Conservation (phyloP, 176 grass and related monocot species). For the Rhynchospora pubera region DNA sequence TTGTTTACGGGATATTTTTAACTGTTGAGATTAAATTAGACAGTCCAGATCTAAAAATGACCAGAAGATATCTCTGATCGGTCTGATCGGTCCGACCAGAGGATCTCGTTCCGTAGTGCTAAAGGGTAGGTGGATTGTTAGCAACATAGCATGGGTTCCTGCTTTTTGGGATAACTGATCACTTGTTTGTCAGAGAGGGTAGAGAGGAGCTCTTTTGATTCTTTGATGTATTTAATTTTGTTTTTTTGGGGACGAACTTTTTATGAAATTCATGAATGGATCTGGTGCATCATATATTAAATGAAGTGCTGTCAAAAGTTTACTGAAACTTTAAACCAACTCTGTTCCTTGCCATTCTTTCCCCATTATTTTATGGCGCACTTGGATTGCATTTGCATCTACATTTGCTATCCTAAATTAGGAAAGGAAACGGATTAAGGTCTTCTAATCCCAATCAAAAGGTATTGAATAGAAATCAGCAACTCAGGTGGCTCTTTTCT, state of each 20-base stretch:
- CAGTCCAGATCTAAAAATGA: no score
- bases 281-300: background rate
- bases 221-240: background rate
- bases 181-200: background rate
- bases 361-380: background rate
- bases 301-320: background rate
- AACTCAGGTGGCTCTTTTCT: background rate
- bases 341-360: background rate
- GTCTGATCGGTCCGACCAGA: no score
- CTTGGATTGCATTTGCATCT: background rate
- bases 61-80: no score
- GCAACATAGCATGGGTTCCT: background rate
- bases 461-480: background rate
- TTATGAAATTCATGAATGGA: background rate
- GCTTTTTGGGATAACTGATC: background rate
- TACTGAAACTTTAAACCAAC: background rate
- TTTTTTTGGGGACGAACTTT: background rate
- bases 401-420: background rate
- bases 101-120: background rate
- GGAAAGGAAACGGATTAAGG: background rate
- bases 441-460: background rate
- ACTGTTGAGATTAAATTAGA: no score
- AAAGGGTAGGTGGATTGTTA: background rate
- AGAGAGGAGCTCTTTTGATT: background rate
- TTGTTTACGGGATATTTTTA: no score